These are phyloP conservation scores for Tremella mesenterica DNA, from an alignment of 768 basidiomycete genomes.

Conservation along the genomic window DNA sequence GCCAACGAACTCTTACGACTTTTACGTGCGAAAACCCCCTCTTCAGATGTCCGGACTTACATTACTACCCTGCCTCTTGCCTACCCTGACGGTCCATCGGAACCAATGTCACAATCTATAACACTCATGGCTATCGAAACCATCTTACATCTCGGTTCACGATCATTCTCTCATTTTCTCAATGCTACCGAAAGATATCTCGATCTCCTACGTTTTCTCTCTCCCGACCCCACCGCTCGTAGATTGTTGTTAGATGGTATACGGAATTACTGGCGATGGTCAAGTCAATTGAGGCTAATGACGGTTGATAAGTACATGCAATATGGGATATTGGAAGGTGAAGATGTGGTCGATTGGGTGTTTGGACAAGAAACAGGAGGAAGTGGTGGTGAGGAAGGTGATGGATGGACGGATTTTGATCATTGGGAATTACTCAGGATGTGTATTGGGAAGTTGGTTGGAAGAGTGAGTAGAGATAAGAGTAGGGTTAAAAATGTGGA, in stretches of 20 bases:
- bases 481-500: constrained; percentile 63
- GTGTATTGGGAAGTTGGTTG: constrained; percentile 82
- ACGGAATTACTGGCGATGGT: constrained; percentile 71
- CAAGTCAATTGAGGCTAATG: constrained; percentile 77
- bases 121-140: constrained; percentile 79
- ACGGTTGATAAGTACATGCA: constrained; percentile 98
- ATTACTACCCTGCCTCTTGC: constrained; percentile 62
- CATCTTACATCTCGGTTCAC: constrained; percentile 78
- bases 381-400: constrained; percentile 42
- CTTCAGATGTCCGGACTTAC: constrained; percentile 68
- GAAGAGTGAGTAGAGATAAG: constrained; percentile 69
- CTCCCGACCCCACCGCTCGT: constrained; percentile 51
- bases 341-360: constrained; percentile 78
- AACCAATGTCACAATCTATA: constrained; percentile 59
- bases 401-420: constrained; percentile 51
- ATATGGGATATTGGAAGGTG: constrained; percentile 92
- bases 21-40: constrained; percentile 56
- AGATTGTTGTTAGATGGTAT: constrained; percentile 60
- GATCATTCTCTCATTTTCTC: constrained; percentile 94
- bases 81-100: constrained; percentile 52
- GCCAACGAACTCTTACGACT: constrained; percentile 69
- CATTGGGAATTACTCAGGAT: constrained; percentile 72
- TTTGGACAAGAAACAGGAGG: constrained; percentile 47
- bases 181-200: constrained; percentile 96
- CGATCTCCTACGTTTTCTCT: constrained; percentile 48